Percentiles rank a stretch among this genome's conserved stretches.
Conservation (phyloP, 305 asterid genomes). For the Fraxinus albicans region DNA sequence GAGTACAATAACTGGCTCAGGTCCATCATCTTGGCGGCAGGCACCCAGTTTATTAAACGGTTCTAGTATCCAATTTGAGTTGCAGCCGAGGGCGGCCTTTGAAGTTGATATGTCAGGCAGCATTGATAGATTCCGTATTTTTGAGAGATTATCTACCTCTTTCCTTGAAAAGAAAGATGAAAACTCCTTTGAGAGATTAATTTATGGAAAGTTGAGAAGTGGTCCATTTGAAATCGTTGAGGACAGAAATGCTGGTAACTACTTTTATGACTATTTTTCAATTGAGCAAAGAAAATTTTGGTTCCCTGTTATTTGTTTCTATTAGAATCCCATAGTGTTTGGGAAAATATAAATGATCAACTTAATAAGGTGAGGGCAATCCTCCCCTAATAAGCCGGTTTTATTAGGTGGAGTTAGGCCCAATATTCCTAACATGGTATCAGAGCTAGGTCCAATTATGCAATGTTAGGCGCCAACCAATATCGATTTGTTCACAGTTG, state of each 20-base stretch:
- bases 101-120: conserved; percentile 50
- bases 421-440: too few species aligned
- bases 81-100: conserved; percentile 48
- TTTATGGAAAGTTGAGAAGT: conserved; percentile 49
- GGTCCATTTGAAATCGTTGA: conserved; percentile 42
- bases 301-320: not conserved
- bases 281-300: conserved; percentile 3
- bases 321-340: too few species aligned
- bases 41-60: conserved; percentile 64
- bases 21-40: conserved; percentile 80
- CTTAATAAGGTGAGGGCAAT: too few species aligned
- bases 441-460: too few species aligned
- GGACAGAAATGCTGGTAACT: conserved; percentile 61
- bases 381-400: too few species aligned
- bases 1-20: conserved; percentile 77
- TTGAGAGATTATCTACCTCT: conserved; percentile 46
- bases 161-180: conserved; percentile 49
- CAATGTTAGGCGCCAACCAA: too few species aligned
- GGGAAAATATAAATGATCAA: too few species aligned
- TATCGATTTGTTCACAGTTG: too few species aligned
- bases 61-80: conserved; percentile 48
- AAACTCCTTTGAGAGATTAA: conserved; percentile 45
- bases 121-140: conserved; percentile 33
- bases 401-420: too few species aligned
- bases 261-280: not conserved